A percentile compares a stretch with the other conserved stretches of the same genome.
Conservation (phyloP, 1,284 basidiomycete genomes). For the Testicularia cyperi region DNA sequence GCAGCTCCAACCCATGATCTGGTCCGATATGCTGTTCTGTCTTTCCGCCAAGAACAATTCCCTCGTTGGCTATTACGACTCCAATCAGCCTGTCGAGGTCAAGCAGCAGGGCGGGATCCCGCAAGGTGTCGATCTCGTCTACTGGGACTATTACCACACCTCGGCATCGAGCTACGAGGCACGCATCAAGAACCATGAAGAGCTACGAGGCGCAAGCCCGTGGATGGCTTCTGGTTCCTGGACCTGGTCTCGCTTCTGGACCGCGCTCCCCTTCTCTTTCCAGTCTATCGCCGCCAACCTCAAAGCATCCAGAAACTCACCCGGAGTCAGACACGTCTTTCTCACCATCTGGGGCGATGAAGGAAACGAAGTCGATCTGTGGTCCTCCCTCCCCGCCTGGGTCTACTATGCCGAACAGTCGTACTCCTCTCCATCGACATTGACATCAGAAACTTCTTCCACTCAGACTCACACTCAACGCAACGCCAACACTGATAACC, state of each 20-base stretch:
- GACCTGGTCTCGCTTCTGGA: constrained; percentile 62
- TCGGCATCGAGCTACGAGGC: constrained; percentile 49
- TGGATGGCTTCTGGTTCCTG: constrained; percentile 60
- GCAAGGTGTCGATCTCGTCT: constrained; percentile 52
- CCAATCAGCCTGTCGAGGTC: constrained; percentile 16
- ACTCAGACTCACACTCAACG: too few relatives aligned
- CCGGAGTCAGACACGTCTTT: constrained; percentile 58
- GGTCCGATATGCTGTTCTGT: constrained; percentile 61
- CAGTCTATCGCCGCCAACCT: constrained; percentile 59
- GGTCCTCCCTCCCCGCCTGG: constrained; percentile 45
- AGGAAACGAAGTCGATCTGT: constrained; percentile 59
- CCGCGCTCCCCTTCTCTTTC: constrained; percentile 61
- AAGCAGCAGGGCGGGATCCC: constrained; percentile 53
- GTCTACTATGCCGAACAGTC: constrained; percentile 59
- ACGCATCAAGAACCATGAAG: constrained; percentile 58
- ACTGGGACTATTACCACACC: constrained; percentile 57
- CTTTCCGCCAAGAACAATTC: constrained; percentile 59
- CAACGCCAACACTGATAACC: not conserved
- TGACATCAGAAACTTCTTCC: too few relatives aligned
- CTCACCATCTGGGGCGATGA: constrained; percentile 62
- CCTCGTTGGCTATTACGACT: constrained; percentile 59
- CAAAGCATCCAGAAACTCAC: constrained; percentile 53
- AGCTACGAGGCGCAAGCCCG: constrained; percentile 53
- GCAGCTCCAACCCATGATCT: constrained; percentile 60
- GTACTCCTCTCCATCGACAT: constrained; percentile 29